Percentiles rank a stretch among this genome's conserved stretches.
Conservation (phyloP, 2,329 filamentous ascomycete species). For the Trichophyton simii region DNA sequence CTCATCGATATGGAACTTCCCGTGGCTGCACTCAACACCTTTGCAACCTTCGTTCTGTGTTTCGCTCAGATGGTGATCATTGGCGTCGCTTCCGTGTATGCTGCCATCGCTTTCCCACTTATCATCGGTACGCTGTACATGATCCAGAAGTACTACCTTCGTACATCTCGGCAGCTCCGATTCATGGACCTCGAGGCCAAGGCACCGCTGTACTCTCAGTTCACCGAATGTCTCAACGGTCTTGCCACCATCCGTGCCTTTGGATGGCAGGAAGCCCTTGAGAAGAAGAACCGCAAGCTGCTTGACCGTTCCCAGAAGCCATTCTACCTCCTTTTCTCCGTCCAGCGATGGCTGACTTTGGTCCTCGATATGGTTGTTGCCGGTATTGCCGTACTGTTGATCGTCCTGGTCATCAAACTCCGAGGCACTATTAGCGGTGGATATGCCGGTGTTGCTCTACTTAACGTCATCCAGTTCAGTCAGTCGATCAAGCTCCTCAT, state of each 20-base stretch:
- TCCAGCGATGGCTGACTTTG: slow-evolving; percentile 44
- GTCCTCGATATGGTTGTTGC: slow-evolving; percentile 41
- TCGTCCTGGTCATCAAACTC: slow-evolving; percentile 38
- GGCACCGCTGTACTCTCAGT: slow-evolving; percentile 46
- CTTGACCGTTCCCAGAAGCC: slow-evolving; percentile 45
- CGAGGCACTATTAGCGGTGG: slow-evolving; percentile 35
- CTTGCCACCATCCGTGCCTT: slow-evolving; percentile 46
- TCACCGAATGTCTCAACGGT: slow-evolving; percentile 45
- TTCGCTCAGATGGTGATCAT: slow-evolving; percentile 29
- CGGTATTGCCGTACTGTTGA: slow-evolving; percentile 36
- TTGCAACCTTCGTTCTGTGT: slow-evolving; percentile 25
- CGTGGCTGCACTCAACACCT: slow-evolving; percentile 29
- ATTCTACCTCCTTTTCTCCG: slow-evolving; percentile 44
- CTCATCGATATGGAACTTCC: slow-evolving; percentile 35
- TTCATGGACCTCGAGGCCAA: slow-evolving; percentile 51
- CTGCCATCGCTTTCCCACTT: slow-evolving; percentile 30
- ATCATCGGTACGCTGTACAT: slow-evolving; percentile 27
- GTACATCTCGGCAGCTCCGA: slow-evolving; percentile 48
- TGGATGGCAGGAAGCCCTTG: slow-evolving; percentile 38
- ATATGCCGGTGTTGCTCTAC: slow-evolving; percentile 41
- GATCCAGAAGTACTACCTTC: slow-evolving; percentile 44
- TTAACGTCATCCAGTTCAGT: slow-evolving; percentile 44
- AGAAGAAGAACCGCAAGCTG: slow-evolving; percentile 35
- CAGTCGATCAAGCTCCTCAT: slow-evolving; percentile 39
- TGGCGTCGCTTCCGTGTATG: slow-evolving; percentile 28